Conservation (phyloP, 768 basidiomycete genomes). For the Hericium erinaceus region DNA sequence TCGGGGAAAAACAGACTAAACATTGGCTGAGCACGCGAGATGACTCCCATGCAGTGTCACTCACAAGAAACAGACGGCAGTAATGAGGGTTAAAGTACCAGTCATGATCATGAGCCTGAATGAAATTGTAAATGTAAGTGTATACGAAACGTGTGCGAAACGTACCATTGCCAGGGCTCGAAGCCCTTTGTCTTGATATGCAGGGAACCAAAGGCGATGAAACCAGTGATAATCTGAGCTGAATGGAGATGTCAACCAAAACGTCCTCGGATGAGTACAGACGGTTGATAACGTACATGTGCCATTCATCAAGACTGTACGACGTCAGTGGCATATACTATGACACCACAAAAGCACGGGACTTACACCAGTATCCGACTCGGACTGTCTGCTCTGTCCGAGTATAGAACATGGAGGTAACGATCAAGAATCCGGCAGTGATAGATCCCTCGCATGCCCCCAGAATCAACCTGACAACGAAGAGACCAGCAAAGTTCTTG, state of each 20-base stretch:
- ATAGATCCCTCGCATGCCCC: conserved; percentile 67
- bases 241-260: neutral
- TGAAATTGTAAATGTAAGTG: too few relatives aligned
- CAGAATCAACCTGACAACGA: conserved; percentile 53
- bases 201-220: conserved; percentile 56
- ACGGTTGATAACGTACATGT: conserved; percentile 30
- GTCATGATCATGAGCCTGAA: conserved; percentile 63
- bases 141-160: neutral
- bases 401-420: conserved; percentile 74
- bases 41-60: neutral
- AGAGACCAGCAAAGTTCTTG: conserved; percentile 56
- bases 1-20: conserved; percentile 61
- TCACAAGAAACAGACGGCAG: conserved; percentile 47
- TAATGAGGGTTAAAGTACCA: conserved; percentile 46
- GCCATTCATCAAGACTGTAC: conserved; percentile 64
- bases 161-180: conserved; percentile 67
- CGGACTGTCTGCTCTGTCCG: conserved; percentile 58
- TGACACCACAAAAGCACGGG: too few relatives aligned
- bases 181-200: conserved; percentile 50
- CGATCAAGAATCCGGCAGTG: conserved; percentile 71
- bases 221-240: conserved; percentile 67
- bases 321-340: neutral
- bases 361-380: conserved; percentile 72
- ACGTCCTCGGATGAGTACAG: neutral
- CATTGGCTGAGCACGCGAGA: neutral